A percentile compares a stretch with the other conserved stretches of the same genome.
Conservation (phyloP, 1,139 yeast genomes). For the Arxiozyma heterogenica region DNA sequence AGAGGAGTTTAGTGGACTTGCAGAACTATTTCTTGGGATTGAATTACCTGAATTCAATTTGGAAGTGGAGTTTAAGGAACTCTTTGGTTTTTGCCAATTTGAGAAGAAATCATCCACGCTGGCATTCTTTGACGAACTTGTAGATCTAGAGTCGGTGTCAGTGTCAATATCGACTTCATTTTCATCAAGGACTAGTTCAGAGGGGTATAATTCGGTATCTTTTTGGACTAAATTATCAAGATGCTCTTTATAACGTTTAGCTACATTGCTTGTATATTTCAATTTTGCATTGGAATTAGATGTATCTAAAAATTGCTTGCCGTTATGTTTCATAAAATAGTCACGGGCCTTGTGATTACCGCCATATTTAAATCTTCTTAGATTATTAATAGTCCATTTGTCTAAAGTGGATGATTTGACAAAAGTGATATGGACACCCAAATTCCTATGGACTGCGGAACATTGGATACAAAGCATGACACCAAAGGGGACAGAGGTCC, state of each 20-base stretch:
- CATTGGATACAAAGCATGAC: slow-evolving; percentile 89
- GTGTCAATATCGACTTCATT: slow-evolving; percentile 35
- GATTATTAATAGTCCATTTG: slow-evolving; percentile 82
- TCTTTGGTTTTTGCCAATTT: slow-evolving; percentile 75
- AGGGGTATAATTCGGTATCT: slow-evolving; percentile 65
- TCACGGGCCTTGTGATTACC: slow-evolving; percentile 84
- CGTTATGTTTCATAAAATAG: slow-evolving; percentile 76
- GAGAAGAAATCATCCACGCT: slow-evolving; percentile 81
- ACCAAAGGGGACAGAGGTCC: slow-evolving; percentile 97
- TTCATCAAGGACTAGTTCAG: slow-evolving; percentile 53
- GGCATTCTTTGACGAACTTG: slow-evolving; percentile 31
- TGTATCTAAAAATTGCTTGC: slow-evolving; percentile 49
- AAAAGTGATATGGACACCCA: slow-evolving; percentile 93
- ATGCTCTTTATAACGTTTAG: slow-evolving; percentile 69
- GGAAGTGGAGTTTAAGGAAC: slow-evolving; percentile 13
- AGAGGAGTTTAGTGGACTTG: background rate
- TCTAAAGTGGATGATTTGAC: slow-evolving; percentile 90
- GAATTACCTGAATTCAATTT: slow-evolving; percentile 10
- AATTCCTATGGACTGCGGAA: slow-evolving; percentile 91
- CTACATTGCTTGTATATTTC: slow-evolving; percentile 74
- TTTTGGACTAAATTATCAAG: slow-evolving; percentile 56
- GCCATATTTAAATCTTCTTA: slow-evolving; percentile 84
- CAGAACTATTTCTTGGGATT: slow-evolving; percentile 1
- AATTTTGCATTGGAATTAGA: slow-evolving; percentile 53
- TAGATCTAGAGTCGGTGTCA: slow-evolving; percentile 29